A percentile compares a stretch with the other conserved stretches of the same genome.
Conservation (phyloP, 176 grass and related monocot genomes). For the Pharus latifolius region DNA sequence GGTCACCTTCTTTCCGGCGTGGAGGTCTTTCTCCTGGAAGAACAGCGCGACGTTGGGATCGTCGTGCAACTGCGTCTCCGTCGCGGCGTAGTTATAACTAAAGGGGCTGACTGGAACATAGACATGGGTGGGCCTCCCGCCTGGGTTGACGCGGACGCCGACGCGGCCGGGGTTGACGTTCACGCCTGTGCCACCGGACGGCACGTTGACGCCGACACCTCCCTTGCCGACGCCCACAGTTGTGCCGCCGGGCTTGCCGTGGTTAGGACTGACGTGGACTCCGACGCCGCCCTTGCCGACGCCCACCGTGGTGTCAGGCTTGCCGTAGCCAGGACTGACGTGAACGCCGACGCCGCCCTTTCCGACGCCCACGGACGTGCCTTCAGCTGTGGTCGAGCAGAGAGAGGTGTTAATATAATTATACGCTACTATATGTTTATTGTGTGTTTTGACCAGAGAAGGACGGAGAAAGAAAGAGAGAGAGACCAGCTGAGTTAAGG, state of each 20-base stretch:
- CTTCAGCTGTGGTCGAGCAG: slow-evolving; percentile 21
- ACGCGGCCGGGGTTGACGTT: slow-evolving; percentile 33
- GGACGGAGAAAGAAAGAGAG: background rate
- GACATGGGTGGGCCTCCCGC: slow-evolving; percentile 4
- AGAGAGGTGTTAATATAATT: background rate
- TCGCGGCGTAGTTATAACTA: slow-evolving; percentile 19
- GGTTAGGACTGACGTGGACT: slow-evolving; percentile 21
- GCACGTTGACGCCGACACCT: slow-evolving; percentile 22
- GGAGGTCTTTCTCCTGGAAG: slow-evolving; percentile 63
- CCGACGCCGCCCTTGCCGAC: slow-evolving; percentile 27
- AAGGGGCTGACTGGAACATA: background rate
- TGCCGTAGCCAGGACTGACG: slow-evolving; percentile 9
- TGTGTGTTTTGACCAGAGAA: background rate
- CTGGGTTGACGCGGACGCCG: slow-evolving; percentile 33
- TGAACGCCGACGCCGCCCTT: slow-evolving; percentile 22
- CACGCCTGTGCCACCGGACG: slow-evolving; percentile 32
- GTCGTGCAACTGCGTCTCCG: slow-evolving; percentile 57
- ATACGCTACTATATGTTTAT: background rate
- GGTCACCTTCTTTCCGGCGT: slow-evolving; percentile 41
- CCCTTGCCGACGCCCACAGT: background rate
- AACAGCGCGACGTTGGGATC: slow-evolving; percentile 53
- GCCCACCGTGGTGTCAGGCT: slow-evolving; percentile 23
- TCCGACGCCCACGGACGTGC: slow-evolving; percentile 34
- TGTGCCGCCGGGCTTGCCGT: slow-evolving; percentile 31
- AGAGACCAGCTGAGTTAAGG: slow-evolving; percentile 21